Evolutionary conservation across 108 stramenopile genomes (phyloP).

Genomic region (Cyclostephanos invisitatus): DNA sequence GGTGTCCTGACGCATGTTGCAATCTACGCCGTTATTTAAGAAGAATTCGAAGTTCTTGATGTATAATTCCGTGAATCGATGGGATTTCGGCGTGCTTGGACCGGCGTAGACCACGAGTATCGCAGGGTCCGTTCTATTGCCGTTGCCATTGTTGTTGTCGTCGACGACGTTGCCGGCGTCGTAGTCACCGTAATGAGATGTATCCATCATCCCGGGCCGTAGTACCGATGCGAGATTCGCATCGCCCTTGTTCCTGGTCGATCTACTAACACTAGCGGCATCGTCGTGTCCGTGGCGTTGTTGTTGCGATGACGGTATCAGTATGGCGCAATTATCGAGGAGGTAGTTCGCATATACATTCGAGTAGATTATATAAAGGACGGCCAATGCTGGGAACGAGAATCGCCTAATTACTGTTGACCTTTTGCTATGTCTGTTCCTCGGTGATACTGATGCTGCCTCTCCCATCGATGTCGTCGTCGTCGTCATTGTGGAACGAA

Average conservation of each 20-base stretch:
- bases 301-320: background rate
- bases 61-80: constrained; percentile 1
- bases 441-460: too few species aligned
- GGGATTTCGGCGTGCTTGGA: constrained; percentile 6
- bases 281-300: too few species aligned
- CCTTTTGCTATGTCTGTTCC: too few species aligned
- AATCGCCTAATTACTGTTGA: too few species aligned
- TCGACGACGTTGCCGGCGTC: background rate
- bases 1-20: background rate
- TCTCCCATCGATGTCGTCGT: too few species aligned
- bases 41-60: constrained; percentile 14
- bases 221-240: background rate
- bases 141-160: background rate
- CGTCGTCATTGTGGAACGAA: too few species aligned
- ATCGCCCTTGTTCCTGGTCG: background rate
- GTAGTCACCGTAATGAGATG: too few species aligned
- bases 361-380: background rate
- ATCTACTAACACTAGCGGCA: too few species aligned
- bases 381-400: background rate
- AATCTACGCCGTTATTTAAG: background rate
- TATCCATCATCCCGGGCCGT: too few species aligned
- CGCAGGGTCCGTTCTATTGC: background rate
- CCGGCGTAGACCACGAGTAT: constrained; percentile 23
- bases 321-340: background rate
- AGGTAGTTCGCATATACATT: background rate